A percentile compares a stretch with the other conserved stretches of the same genome.
These are phyloP conservation scores for Apophysomyces elegans DNA, from an alignment of 371 early-diverging fungal species.

Conservation along the genomic window DNA sequence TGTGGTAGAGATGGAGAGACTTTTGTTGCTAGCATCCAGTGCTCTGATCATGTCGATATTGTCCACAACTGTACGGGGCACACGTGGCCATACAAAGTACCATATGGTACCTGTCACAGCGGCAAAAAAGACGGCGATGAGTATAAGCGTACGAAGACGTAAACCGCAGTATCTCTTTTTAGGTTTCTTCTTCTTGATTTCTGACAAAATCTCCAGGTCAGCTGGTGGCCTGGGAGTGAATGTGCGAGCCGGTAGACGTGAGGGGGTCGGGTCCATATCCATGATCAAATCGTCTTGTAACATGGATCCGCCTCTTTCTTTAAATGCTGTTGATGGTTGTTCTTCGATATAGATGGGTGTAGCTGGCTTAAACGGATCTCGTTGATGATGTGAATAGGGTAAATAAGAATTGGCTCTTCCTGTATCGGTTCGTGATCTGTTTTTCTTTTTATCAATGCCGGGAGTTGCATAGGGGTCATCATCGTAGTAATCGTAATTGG, in stretches of 20 bases:
- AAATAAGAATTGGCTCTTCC: slow-evolving; percentile 49
- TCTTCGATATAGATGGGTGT: slow-evolving; percentile 48
- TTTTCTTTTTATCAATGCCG: slow-evolving; percentile 12
- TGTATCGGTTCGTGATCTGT: slow-evolving; percentile 2
- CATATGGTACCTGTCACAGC: slow-evolving; percentile 26
- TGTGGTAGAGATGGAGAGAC: slow-evolving; percentile 17
- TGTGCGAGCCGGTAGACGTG: not conserved
- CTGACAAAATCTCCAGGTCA: slow-evolving; percentile 10
- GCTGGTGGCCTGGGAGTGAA: not conserved
- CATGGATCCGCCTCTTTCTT: slow-evolving; percentile 26
- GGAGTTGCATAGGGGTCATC: slow-evolving; percentile 45
- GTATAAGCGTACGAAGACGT: slow-evolving; percentile 12
- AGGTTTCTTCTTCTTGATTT: slow-evolving; percentile 18
- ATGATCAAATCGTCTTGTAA: slow-evolving; percentile 23
- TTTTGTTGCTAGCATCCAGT: not conserved
- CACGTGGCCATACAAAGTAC: slow-evolving; percentile 46
- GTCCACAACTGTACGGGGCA: slow-evolving; percentile 18
- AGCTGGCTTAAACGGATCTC: slow-evolving; percentile 34
- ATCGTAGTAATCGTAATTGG: slow-evolving; percentile 17
- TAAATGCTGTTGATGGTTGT: slow-evolving; percentile 18
- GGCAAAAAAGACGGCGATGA: slow-evolving; percentile 4
- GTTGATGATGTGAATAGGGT: slow-evolving; percentile 48
- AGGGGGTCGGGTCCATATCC: slow-evolving; percentile 8
- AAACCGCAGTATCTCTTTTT: slow-evolving; percentile 21
- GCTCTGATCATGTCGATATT: not conserved